Percentiles rank a stretch among this genome's conserved stretches.
phyloP scores from a whole-genome alignment of 352 stramenopile genomes.

The Albugo candida region DNA sequence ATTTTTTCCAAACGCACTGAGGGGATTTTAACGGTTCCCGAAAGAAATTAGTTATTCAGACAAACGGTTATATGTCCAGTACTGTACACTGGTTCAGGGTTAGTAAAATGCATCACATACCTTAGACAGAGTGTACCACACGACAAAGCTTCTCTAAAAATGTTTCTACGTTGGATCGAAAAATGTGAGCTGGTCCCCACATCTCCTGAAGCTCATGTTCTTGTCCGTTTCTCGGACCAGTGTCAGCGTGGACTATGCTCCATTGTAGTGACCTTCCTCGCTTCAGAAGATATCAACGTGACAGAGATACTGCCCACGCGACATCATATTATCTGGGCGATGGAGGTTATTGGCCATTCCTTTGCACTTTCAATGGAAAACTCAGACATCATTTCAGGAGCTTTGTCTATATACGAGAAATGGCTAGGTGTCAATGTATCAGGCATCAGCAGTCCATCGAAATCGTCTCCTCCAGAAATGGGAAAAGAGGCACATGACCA shows the following conservation, averaged over 20 bases:
- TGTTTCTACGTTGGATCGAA: conserved; percentile 77
- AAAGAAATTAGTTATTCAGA: no score
- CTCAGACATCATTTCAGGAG: conserved; percentile 55
- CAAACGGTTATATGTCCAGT: no score
- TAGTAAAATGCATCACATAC: no score
- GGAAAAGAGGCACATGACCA: conserved; percentile 13
- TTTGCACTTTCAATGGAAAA: conserved; percentile 77
- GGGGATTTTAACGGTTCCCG: no score
- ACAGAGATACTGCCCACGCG: conserved; percentile 33
- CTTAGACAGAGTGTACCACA: no score
- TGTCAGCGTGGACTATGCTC: conserved; percentile 69
- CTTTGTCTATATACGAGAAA: conserved; percentile 57
- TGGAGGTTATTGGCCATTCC: conserved; percentile 70
- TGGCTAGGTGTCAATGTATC: conserved; percentile 48
- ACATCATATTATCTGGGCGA: conserved; percentile 68
- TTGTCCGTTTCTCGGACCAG: conserved; percentile 79
- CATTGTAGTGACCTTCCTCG: conserved; percentile 58
- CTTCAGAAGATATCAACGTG: conserved; percentile 24
- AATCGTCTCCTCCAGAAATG: neutral
- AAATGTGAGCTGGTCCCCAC: conserved; percentile 72
- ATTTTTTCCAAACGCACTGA: no score
- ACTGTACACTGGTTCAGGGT: no score
- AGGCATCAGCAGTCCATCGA: conserved; percentile 4
- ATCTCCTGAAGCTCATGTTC: conserved; percentile 46
- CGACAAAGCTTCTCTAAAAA: conserved; percentile 5